Base-by-base conservation (phyloP, 805 yeast species). In the Candida maesae region DNA sequence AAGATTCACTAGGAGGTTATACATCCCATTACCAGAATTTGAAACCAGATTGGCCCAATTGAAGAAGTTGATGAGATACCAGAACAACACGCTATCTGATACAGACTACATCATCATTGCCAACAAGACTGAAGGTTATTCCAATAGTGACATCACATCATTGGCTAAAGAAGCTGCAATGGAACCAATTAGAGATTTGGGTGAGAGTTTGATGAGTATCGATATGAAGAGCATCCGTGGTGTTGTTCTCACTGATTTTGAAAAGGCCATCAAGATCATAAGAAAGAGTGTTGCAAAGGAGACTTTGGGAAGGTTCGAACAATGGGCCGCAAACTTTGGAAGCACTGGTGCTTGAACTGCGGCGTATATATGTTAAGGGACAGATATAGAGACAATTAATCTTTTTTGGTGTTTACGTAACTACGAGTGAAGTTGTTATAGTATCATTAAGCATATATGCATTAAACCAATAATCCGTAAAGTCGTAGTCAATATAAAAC, bases 141-240 rank as follows among this genome's bases (percentile, higher is more conserved):
- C 95, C n/a, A 96, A 96, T 2, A 81, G 93, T 50, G 99, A 91
- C 63, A 74, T 91, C 32, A 89, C 97, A 0, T 90, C 96, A 1
- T 64, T 91, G 45, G 95, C 97, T 2, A 93, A 90, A 62, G 97
- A 91, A 60, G 95, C 96, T 3, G 97, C 99, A 1, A 90, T 91
- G 97, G 96, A 96, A 1, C 98, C 99, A 2, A 67, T 93, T 27
- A 72, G 99, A 48, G 83, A 88, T 30, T 66, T 91, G 18, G 97
- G 98, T 2, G 97, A 91, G 44, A 79, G 82, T 34, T 72, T 91
- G 41, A 68, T 91, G 48, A 65, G 70, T 31, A 74, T 79, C 0
- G 71, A 86, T 2, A 79, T 87, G 26, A 86, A 83, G 40, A 79
- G 78, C 44, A 89, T 91, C 41, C 68, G 98, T 39, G 81, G 95